Percentiles rank a stretch among this genome's conserved stretches.
Conservation (phyloP, 2,329 filamentous ascomycete genomes). For the Arthroderma uncinatum region DNA sequence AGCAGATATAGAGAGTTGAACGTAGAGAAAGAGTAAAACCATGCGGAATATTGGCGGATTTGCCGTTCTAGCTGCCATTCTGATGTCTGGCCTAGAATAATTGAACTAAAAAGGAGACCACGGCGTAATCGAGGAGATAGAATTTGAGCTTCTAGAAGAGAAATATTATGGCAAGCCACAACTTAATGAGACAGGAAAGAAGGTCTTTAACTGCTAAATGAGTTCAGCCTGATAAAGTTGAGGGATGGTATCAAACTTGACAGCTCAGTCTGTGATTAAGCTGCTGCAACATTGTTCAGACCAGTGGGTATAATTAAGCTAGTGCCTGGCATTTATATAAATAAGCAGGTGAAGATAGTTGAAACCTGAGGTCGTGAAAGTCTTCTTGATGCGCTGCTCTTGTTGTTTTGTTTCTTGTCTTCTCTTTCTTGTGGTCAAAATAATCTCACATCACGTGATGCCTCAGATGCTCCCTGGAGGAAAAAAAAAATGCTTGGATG, state of each 20-base stretch:
- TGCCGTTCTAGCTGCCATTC: neutral
- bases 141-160: neutral
- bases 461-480: neutral
- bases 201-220: neutral
- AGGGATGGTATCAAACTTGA: neutral
- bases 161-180: neutral
- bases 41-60: neutral
- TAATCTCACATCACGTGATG: neutral
- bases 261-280: neutral
- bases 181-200: neutral
- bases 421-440: neutral
- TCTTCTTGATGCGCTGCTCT: neutral
- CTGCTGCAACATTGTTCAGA: neutral
- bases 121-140: neutral
- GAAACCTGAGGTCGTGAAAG: neutral
- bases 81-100: neutral
- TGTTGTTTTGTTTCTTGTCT: neutral
- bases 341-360: neutral
- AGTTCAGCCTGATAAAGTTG: neutral
- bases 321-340: neutral
- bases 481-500: neutral
- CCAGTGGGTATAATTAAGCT: neutral
- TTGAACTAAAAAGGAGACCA: neutral
- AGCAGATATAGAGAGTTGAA: slow-evolving; percentile 1
- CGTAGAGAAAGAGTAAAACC: neutral